phyloP scores from a whole-genome alignment of 495 filamentous ascomycete genomes.

The Penicillium steckii region DNA sequence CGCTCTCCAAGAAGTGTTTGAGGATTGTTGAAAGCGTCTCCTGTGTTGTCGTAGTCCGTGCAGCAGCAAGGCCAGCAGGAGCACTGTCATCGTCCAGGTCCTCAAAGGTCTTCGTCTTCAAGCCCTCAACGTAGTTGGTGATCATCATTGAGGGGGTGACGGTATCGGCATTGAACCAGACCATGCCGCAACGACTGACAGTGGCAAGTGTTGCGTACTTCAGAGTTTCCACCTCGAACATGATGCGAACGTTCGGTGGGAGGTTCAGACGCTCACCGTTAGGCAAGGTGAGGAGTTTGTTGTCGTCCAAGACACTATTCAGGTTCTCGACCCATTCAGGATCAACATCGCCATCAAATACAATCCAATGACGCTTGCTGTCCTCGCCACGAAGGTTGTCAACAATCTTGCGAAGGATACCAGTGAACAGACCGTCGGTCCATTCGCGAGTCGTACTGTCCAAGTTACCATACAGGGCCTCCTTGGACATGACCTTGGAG shows the following conservation, averaged over 20 bases:
- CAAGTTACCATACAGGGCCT: constrained; percentile 89
- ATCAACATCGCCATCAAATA: constrained; percentile 98
- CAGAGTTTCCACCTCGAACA: constrained; percentile 99
- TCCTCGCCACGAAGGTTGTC: constrained; percentile 98
- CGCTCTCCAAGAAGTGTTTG: constrained; percentile 67
- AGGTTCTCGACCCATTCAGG: constrained; percentile 99
- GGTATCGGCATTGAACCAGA: constrained; percentile 99
- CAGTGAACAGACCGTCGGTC: constrained; percentile 98
- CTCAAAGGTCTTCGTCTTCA: constrained; percentile 80
- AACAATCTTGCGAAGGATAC: constrained; percentile 95
- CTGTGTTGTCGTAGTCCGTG: constrained; percentile 74
- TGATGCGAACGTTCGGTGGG: constrained; percentile 92
- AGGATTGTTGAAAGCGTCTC: constrained; percentile 74
- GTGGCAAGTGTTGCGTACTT: constrained; percentile 97
- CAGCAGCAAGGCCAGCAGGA: constrained; percentile 74
- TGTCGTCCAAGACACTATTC: constrained; percentile 98
- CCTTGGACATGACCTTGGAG: constrained; percentile 99
- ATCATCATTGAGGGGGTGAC: constrained; percentile 93
- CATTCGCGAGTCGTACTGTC: constrained; percentile 97
- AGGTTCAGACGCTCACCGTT: constrained; percentile 97
- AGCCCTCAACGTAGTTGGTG: constrained; percentile 79
- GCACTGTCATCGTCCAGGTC: constrained; percentile 90
- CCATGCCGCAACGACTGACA: constrained; percentile 98
- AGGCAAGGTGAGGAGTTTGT: constrained; percentile 92
- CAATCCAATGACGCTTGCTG: constrained; percentile 95